phyloP scores from a whole-genome alignment of 768 basidiomycete species.

The Phanerochaete carnosa region DNA sequence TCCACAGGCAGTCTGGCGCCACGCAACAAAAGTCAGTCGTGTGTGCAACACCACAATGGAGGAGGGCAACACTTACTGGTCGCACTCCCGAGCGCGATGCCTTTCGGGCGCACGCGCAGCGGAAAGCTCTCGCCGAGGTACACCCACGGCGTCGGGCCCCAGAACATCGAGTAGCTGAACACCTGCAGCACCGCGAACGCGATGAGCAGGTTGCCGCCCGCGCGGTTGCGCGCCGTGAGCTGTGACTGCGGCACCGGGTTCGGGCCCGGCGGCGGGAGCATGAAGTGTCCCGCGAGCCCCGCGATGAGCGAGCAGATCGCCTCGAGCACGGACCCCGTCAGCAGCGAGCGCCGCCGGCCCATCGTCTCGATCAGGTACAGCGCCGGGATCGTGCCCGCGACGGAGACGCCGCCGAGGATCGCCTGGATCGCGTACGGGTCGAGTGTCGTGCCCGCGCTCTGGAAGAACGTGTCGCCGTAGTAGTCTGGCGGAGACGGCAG shows the following conservation, averaged over 20 bases:
- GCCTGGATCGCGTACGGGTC: conserved; percentile 73
- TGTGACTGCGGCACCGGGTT: conserved; percentile 39
- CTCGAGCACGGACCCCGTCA: conserved; percentile 60
- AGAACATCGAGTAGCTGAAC: conserved; percentile 67
- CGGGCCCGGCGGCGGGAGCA: conserved; percentile 44
- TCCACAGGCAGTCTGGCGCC: conserved; percentile 62
- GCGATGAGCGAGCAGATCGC: conserved; percentile 63
- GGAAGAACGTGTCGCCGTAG: conserved; percentile 80
- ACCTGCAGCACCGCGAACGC: conserved; percentile 79
- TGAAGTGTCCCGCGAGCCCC: conserved; percentile 69
- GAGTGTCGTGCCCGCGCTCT: conserved; percentile 65
- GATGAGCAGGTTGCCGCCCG: conserved; percentile 65
- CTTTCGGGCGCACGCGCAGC: conserved; percentile 72
- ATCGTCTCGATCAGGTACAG: conserved; percentile 67
- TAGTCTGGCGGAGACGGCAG: conserved; percentile 57
- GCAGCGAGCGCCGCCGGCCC: conserved; percentile 70
- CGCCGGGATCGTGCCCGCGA: conserved; percentile 69
- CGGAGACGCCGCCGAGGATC: conserved; percentile 72
- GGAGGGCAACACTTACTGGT: conserved; percentile 33
- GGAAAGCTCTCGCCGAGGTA: conserved; percentile 82
- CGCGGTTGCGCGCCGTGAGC: conserved; percentile 54
- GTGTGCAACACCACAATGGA: not conserved
- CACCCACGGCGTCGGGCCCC: conserved; percentile 75
- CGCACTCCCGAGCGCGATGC: conserved; percentile 72
- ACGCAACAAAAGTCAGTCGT: not conserved